Evolutionary conservation across 768 basidiomycete species (phyloP).

Genomic region (Chalciporus chontae): DNA sequence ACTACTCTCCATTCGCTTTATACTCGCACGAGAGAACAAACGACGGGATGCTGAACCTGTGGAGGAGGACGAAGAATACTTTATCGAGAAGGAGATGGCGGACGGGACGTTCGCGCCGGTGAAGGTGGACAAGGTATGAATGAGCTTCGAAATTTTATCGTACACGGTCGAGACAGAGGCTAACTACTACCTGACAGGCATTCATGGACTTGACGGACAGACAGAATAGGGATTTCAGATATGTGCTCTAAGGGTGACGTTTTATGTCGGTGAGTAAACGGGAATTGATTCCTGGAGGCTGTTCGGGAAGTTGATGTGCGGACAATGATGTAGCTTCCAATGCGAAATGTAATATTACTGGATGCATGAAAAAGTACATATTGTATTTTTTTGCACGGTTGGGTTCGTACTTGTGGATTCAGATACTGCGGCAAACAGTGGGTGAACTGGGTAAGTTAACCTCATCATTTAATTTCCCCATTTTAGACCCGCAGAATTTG

Average conservation of each 20-base stretch:
- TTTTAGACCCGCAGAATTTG: not conserved
- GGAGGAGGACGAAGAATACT: constrained; percentile 57
- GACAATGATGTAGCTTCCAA: too few species aligned
- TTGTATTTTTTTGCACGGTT: too few species aligned
- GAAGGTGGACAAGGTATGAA: constrained; percentile 60
- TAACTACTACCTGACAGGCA: constrained; percentile 38
- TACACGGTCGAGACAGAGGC: too few species aligned
- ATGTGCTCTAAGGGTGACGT: constrained; percentile 46
- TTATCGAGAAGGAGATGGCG: constrained; percentile 47
- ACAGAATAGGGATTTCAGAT: constrained; percentile 71
- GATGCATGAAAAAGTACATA: too few species aligned
- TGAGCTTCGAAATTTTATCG: not conserved
- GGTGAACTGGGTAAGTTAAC: too few species aligned
- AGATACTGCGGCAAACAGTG: too few species aligned
- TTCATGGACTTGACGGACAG: constrained; percentile 70
- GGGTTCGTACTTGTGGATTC: too few species aligned
- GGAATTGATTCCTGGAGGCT: not conserved
- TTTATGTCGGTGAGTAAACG: not conserved
- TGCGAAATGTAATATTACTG: too few species aligned
- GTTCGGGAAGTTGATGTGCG: constrained; percentile 40
- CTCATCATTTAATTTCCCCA: constrained; percentile 5
- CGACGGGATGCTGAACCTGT: constrained; percentile 58
- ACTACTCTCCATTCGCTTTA: constrained; percentile 46
- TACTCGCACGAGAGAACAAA: constrained; percentile 60
- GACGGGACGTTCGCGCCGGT: constrained; percentile 53